These are phyloP conservation scores for Fusarium pseudograminearum DNA, from an alignment of 2,329 filamentous ascomycete genomes.

Conservation along the genomic window DNA sequence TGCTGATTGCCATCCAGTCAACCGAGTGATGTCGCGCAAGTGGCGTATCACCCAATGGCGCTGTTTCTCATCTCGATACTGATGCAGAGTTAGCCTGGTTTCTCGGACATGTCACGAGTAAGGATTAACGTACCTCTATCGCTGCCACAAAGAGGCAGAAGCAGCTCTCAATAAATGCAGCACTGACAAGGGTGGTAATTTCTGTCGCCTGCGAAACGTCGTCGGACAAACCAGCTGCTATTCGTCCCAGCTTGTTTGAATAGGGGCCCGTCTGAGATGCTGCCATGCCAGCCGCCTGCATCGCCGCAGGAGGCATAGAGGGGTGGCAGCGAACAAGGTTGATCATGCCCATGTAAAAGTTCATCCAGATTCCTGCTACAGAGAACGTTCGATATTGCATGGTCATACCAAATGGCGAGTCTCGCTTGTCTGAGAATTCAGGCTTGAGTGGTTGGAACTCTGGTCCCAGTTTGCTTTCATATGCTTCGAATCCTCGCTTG, in stretches of 20 bases:
- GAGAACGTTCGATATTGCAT: constrained; percentile 86
- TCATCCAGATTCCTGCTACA: constrained; percentile 89
- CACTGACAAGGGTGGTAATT: constrained; percentile 82
- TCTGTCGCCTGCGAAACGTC: constrained; percentile 64
- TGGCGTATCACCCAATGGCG: constrained; percentile 81
- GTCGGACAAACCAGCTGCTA: constrained; percentile 77
- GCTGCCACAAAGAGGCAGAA: constrained; percentile 90
- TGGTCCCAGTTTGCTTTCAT: constrained; percentile 74
- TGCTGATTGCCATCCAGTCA: constrained; percentile 90
- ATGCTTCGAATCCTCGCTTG: constrained; percentile 74
- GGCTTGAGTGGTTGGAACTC: constrained; percentile 81
- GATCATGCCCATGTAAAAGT: constrained; percentile 87
- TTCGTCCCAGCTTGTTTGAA: constrained; percentile 82
- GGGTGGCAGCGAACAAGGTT: constrained; percentile 86
- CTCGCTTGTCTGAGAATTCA: constrained; percentile 72
- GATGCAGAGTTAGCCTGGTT: constrained; percentile 43
- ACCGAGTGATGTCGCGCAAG: constrained; percentile 78
- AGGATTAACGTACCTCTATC: constrained; percentile 67
- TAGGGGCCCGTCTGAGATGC: constrained; percentile 77
- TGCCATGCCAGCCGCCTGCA: constrained; percentile 85
- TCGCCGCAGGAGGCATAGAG: constrained; percentile 89
- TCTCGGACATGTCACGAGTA: neutral
- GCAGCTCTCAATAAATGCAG: constrained; percentile 83
- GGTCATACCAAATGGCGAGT: constrained; percentile 82
- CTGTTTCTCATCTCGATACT: constrained; percentile 79